Base-by-base conservation (phyloP, 2,329 filamentous ascomycete species). In the Didymella lethalis region DNA sequence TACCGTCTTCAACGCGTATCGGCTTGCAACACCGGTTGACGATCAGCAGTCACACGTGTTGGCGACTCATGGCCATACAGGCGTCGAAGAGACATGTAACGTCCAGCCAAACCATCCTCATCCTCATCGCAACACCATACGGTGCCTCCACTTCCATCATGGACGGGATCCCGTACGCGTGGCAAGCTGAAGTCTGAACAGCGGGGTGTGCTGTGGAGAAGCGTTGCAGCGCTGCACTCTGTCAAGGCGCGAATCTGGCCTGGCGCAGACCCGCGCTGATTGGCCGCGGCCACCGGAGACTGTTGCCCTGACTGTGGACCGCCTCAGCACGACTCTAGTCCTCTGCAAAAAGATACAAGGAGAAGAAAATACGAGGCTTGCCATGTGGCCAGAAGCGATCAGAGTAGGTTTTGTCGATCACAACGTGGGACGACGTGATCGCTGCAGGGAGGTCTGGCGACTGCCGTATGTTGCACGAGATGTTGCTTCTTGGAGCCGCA, bases 361-460 rank as follows among this genome's bases (percentile, higher is more conserved):
- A 54, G 41, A 59, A 54, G 18, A 49, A 49, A 58, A 46, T 25
- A 54, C 56, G 46, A 54, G 41, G 5, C 12, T 8, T 50, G 45
- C 50, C 50, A 59, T 50, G 50, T 59, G 50, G 38, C 23, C 23
- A n/a, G 45, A 5, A 49, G 14, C 46, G 49, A 54, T 50, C 49
- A 49, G 45, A 45, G 38, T 4, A 36, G n/a, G 41, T 38, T 20
- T 11, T 2, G 54, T 29, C 32, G 40, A 49, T 50, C 41, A 43
- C 45, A 16, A 26, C 49, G 31, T 48, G 25, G n/a, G 14, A 32
- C 16, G n/a, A n/a, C 14, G 32, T 36, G 32, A 48, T 28, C 36
- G 23, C 34, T 45, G 49, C 55, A 49, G 55, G 44, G 49, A 53
- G 23, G 38, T 54, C 49, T 54, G 45, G 46, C 56, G 56, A 59